Evolutionary conservation across 176 grass and related monocot species (phyloP).

Genomic region (Lolium multiflorum): DNA sequence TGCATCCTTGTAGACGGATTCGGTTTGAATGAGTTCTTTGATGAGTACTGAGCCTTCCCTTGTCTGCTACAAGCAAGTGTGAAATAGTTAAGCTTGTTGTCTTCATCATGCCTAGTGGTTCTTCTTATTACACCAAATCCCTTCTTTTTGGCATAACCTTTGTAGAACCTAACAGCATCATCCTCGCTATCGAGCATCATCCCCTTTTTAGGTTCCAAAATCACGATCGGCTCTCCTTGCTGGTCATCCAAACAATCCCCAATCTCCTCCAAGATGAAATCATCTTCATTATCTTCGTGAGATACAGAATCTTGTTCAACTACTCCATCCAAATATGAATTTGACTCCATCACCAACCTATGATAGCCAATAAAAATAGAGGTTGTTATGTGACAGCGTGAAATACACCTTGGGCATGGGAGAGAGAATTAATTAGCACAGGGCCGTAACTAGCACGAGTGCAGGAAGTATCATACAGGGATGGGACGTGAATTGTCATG

Average conservation of each 20-base stretch:
- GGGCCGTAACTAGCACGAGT: too few relatives aligned
- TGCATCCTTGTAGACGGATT: not conserved
- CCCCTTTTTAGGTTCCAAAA: not conserved
- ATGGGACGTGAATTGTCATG: too few relatives aligned
- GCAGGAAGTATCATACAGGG: too few relatives aligned
- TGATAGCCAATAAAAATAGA: too few relatives aligned
- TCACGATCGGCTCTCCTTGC: not conserved
- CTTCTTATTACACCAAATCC: not conserved
- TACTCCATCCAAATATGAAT: not conserved
- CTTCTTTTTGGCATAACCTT: not conserved
- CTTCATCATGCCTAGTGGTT: not conserved
- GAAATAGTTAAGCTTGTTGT: not conserved
- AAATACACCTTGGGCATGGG: too few relatives aligned
- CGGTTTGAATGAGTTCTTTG: constrained; percentile 1
- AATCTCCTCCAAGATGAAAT: not conserved
- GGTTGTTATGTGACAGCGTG: too few relatives aligned
- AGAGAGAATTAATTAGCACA: too few relatives aligned
- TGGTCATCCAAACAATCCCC: not conserved
- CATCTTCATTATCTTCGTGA: not conserved
- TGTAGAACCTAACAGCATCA: not conserved
- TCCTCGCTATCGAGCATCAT: not conserved
- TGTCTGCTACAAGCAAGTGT: not conserved
- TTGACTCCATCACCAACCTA: not conserved
- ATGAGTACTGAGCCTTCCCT: constrained; percentile 12
- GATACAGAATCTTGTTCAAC: not conserved